Conservation (phyloP, 1,284 basidiomycete genomes). For the Phellinidium pouzarii region DNA sequence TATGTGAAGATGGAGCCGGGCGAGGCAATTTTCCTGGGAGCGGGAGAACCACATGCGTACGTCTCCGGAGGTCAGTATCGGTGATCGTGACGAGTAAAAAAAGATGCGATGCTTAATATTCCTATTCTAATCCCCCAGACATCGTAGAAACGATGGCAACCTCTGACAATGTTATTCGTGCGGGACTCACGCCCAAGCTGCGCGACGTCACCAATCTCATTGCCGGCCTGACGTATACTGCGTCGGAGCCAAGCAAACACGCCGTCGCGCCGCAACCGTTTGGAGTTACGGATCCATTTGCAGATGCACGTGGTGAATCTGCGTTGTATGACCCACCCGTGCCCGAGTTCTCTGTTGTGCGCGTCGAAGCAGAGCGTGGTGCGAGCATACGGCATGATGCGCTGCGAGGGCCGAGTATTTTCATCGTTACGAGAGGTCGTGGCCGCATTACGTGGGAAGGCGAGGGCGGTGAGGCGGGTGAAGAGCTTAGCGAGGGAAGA, state of each 20-base stretch:
- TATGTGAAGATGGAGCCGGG: conserved; percentile 76
- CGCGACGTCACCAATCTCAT: conserved; percentile 91
- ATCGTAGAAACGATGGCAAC: conserved; percentile 98
- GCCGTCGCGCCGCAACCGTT: conserved; percentile 57
- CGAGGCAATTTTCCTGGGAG: conserved; percentile 90
- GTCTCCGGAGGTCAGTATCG: conserved; percentile 70
- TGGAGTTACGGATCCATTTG: conserved; percentile 22
- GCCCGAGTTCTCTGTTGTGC: conserved; percentile 87
- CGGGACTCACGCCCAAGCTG: conserved; percentile 94
- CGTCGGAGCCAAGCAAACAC: conserved; percentile 65
- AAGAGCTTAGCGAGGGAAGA: conserved; percentile 60
- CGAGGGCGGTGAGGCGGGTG: conserved; percentile 30
- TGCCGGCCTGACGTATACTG: conserved; percentile 80
- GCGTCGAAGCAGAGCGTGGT: conserved; percentile 33
- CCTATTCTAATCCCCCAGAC: conserved; percentile 42
- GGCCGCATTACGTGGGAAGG: conserved; percentile 46
- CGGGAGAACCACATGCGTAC: conserved; percentile 97
- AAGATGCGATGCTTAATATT: background rate
- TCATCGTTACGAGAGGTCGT: conserved; percentile 68
- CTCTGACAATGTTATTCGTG: conserved; percentile 98
- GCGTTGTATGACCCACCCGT: conserved; percentile 92
- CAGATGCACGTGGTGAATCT: conserved; percentile 24
- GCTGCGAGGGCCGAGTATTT: conserved; percentile 81
- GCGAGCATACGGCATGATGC: conserved; percentile 46
- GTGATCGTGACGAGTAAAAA: conserved; percentile 3